Base-by-base conservation (phyloP, 179 eudicot genomes). In the Pouteria campechiana region DNA sequence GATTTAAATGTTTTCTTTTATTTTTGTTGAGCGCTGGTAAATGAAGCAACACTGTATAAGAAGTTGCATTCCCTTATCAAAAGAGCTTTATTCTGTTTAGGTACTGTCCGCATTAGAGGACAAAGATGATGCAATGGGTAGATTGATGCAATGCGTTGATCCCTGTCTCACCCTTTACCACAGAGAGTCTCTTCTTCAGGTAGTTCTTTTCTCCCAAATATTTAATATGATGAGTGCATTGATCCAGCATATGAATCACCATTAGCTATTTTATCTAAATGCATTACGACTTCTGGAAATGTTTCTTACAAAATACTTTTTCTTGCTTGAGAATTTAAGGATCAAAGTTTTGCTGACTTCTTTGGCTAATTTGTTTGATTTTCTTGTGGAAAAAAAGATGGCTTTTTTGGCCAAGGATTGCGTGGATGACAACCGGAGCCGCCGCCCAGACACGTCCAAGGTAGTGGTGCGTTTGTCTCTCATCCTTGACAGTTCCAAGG, bases 371-470 rank as follows among this genome's bases (percentile, higher is more conserved):
- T n/a, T n/a, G n/a, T n/a, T n/a, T n/a, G n/a, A n/a, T n/a, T n/a
- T n/a, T n/a, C n/a, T n/a, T n/a, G n/a, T n/a, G n/a, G n/a, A n/a
- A n/a, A n/a, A n/a, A 7, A 17, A 50, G 55, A 37, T 50, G 55
- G 55, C 46, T 0, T 17, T 41, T 25, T 31, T 50, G 17, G 21
- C 55, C 24, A 50, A 50, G 44, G 45, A 50, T 34, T 50, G 55
- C 7, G 55, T 50, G 13, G 37, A 50, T 7, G 55, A 38, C 11
- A 45, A 38, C 46, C 32, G 45, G 35, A 38, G 29, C 29, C 44
- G 25, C n/a, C 44, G 55, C 13, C 55, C 55, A 27, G 55, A 50
- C 45, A 50, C 39, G 55, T 16, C 34, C 20, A 20, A 19, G 14
- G 28, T 50, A 29, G 55, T 50, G 11, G 34, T 50, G 17, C 32